Conservation (phyloP, 768 basidiomycete species). For the Hericium erinaceus region DNA sequence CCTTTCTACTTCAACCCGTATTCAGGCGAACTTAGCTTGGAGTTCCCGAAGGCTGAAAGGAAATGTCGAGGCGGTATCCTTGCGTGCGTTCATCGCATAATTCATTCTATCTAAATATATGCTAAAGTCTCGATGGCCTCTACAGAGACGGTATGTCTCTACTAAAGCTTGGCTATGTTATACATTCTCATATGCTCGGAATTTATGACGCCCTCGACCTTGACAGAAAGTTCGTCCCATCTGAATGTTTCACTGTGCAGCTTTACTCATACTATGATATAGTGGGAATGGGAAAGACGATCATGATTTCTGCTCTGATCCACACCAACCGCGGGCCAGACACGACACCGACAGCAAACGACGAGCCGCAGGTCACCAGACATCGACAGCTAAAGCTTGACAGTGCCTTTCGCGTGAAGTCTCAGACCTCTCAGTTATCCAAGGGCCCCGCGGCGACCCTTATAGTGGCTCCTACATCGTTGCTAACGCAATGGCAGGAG, state of each 20-base stretch:
- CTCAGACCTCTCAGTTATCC: slow-evolving; percentile 21
- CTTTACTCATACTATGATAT: neutral
- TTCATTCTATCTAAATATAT: no score
- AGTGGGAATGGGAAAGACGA: slow-evolving; percentile 98
- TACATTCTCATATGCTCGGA: neutral
- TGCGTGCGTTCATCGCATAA: slow-evolving; percentile 43
- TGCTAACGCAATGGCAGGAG: slow-evolving; percentile 88
- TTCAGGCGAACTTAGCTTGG: slow-evolving; percentile 80
- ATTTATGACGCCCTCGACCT: neutral
- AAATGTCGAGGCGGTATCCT: slow-evolving; percentile 82
- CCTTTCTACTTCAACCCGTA: slow-evolving; percentile 87
- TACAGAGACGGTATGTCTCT: slow-evolving; percentile 26
- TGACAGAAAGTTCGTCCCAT: neutral
- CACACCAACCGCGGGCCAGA: slow-evolving; percentile 60
- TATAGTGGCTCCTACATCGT: slow-evolving; percentile 86
- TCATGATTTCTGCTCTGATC: slow-evolving; percentile 86
- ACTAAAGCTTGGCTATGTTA: neutral
- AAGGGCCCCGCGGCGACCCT: slow-evolving; percentile 57
- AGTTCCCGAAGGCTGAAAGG: slow-evolving; percentile 74
- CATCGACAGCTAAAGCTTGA: slow-evolving; percentile 54
- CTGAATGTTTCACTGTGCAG: no score
- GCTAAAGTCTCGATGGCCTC: no score
- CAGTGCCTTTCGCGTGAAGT: slow-evolving; percentile 43
- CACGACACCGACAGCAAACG: slow-evolving; percentile 23
- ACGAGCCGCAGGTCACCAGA: slow-evolving; percentile 25